Percentiles rank a stretch among this genome's conserved stretches.
Evolutionary conservation across 805 yeast genomes (phyloP).

Genomic region (Myxozyma vanderwaltii): DNA sequence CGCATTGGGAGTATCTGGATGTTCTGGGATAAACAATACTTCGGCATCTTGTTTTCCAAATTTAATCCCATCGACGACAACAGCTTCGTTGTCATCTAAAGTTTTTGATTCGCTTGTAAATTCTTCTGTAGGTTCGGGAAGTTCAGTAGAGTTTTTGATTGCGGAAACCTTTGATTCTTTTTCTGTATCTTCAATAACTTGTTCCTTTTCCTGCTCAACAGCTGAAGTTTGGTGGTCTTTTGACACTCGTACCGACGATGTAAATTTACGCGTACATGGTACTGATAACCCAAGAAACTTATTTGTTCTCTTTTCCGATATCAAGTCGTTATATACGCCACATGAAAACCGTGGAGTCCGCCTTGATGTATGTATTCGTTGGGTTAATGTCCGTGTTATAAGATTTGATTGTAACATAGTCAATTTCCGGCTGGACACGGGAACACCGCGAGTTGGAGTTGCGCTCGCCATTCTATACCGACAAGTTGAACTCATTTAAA

Average conservation of each 20-base stretch:
- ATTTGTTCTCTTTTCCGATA: too few species aligned
- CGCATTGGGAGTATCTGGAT: not conserved
- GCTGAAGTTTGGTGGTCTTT: too few species aligned
- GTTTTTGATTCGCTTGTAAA: not conserved
- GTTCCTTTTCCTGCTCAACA: not conserved
- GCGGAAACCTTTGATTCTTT: not conserved
- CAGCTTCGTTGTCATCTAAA: conserved; percentile 3
- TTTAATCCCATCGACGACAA: not conserved
- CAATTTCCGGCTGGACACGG: not conserved
- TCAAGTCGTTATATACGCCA: not conserved
- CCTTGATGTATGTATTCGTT: not conserved
- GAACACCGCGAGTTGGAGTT: not conserved
- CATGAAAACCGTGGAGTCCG: not conserved
- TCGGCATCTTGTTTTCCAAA: not conserved
- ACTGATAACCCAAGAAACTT: too few species aligned
- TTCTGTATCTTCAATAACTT: not conserved
- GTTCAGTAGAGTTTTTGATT: not conserved
- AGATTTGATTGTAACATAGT: not conserved
- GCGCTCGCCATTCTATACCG: not conserved
- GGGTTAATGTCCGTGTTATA: not conserved
- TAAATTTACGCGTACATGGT: too few species aligned
- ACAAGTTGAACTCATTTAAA: not conserved
- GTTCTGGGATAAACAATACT: not conserved
- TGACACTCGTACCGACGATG: not conserved
- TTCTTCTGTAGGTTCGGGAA: not conserved